phyloP scores from a whole-genome alignment of 2,329 filamentous ascomycete genomes.

The Penicillium sp. region DNA sequence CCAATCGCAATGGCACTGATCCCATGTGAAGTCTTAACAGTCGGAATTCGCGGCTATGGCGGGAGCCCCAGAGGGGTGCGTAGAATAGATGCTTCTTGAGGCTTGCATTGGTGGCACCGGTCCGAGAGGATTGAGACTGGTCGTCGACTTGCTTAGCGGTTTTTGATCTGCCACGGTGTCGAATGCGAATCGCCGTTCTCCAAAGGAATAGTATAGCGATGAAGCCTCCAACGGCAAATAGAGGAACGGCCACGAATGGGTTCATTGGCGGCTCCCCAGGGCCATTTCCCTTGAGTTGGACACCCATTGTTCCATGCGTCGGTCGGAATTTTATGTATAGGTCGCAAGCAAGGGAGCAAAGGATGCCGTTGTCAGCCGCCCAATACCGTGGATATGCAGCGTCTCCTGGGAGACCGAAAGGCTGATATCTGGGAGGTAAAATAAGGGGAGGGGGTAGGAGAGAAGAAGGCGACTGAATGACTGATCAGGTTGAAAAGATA shows the following conservation, averaged over 20 bases:
- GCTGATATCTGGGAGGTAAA: constrained; percentile 4
- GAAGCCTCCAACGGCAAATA: constrained; percentile 33
- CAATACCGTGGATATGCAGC: constrained; percentile 14
- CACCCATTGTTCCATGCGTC: constrained; percentile 33
- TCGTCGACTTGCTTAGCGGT: constrained; percentile 22
- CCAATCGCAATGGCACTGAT: constrained; percentile 73
- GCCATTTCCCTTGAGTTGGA: constrained; percentile 33
- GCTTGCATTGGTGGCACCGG: constrained; percentile 19
- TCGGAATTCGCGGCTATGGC: constrained; percentile 74
- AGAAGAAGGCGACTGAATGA: neutral
- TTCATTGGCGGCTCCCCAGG: constrained; percentile 37
- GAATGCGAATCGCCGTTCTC: constrained; percentile 27
- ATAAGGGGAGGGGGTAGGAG: neutral
- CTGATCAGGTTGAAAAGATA: neutral
- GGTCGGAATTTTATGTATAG: constrained; percentile 1
- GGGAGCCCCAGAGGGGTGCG: constrained; percentile 70
- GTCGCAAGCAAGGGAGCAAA: neutral
- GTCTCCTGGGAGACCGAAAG: constrained; percentile 14
- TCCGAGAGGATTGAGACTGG: constrained; percentile 26
- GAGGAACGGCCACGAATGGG: constrained; percentile 34
- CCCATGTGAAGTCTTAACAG: constrained; percentile 70
- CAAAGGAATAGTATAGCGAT: constrained; percentile 30
- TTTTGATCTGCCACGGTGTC: constrained; percentile 29
- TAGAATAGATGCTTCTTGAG: constrained; percentile 49
- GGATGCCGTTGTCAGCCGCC: constrained; percentile 16